Evolutionary conservation across 768 basidiomycete species (phyloP).

Genomic region (Naematelia encephala): DNA sequence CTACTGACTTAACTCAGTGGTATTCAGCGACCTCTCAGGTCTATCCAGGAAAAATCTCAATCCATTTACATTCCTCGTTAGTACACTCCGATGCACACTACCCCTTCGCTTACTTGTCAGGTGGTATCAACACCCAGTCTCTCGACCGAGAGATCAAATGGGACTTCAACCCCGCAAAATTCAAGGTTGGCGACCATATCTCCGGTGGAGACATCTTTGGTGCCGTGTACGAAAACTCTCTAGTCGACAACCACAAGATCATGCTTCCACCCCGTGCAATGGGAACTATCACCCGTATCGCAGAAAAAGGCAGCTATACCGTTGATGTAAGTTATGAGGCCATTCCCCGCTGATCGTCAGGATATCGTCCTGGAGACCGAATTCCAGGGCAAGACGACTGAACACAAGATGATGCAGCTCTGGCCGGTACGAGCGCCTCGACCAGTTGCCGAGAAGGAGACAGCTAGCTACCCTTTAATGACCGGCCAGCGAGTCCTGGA

Average conservation of each 20-base stretch:
- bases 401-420: constrained; percentile 94
- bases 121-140: constrained; percentile 96
- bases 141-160: constrained; percentile 82
- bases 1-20: constrained; percentile 56
- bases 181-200: constrained; percentile 93
- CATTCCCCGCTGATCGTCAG: constrained; percentile 52
- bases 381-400: constrained; percentile 87
- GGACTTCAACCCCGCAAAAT: constrained; percentile 85
- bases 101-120: constrained; percentile 36
- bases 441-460: constrained; percentile 91
- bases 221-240: constrained; percentile 91
- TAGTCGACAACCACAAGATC: constrained; percentile 94
- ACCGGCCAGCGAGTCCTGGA: constrained; percentile 98
- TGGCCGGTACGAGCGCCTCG: constrained; percentile 99
- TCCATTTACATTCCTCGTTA: constrained; percentile 91
- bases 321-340: constrained; percentile 65
- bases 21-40: constrained; percentile 82
- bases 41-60: constrained; percentile 92
- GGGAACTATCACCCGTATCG: constrained; percentile 89
- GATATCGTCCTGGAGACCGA: constrained; percentile 96
- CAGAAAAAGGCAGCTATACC: constrained; percentile 87
- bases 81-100: constrained; percentile 11
- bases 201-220: constrained; percentile 97
- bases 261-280: constrained; percentile 91
- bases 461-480: constrained; percentile 82